These are phyloP conservation scores for Trichosporon sp. DNA, from an alignment of 1,284 basidiomycete species.

Conservation along the genomic window DNA sequence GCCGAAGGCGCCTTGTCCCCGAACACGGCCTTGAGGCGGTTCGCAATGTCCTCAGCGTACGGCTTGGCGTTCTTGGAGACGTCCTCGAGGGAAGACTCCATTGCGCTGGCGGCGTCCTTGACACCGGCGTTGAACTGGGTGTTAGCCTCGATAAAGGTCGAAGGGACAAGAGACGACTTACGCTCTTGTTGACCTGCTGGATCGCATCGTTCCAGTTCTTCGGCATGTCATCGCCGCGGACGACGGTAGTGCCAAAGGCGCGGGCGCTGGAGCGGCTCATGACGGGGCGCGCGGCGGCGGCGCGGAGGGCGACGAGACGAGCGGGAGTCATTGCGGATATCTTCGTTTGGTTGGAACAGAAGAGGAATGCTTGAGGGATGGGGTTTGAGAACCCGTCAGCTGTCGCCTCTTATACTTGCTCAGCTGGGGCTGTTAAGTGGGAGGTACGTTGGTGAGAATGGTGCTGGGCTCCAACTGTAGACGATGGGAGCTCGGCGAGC, in stretches of 20 bases:
- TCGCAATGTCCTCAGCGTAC: constrained; percentile 6
- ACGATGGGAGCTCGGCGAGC: neutral
- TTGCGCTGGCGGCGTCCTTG: neutral
- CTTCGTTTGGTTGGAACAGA: neutral
- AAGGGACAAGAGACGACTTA: neutral
- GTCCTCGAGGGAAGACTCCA: neutral
- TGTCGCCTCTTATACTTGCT: neutral
- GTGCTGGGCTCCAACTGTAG: no score
- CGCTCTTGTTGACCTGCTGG: constrained; percentile 8
- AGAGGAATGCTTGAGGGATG: neutral
- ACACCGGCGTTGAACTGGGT: constrained; percentile 12
- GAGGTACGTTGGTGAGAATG: neutral
- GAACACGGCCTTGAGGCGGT: constrained; percentile 14
- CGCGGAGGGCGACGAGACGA: neutral
- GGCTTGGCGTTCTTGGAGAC: neutral
- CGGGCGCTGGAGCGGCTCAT: constrained; percentile 4
- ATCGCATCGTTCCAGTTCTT: neutral
- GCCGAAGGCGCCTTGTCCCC: neutral
- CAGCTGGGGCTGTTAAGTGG: neutral
- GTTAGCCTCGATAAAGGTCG: neutral
- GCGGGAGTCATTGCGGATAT: neutral
- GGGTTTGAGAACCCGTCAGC: neutral
- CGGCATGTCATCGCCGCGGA: neutral
- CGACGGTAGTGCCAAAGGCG: neutral
- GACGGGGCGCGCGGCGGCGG: constrained; percentile 8